Evolutionary conservation across 306 rosid genomes (phyloP), one percentile per base, ranked within the genome.

Genomic region (Rubus parviflorus): DNA sequence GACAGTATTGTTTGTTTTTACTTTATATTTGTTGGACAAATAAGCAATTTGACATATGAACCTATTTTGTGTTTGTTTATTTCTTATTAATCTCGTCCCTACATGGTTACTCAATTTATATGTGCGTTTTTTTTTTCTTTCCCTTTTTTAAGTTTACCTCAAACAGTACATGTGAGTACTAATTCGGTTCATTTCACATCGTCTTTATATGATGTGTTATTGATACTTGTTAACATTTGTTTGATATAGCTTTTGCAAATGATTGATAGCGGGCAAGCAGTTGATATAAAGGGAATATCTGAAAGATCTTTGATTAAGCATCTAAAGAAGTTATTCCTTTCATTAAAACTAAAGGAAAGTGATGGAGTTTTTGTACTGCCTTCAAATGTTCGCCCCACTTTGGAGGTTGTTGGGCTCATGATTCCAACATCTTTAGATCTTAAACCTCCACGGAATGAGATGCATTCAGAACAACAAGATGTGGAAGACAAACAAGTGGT

Each of bases 261-360:
- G 97, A 89, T 94, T 84, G 98, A 94, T 85, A 84, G 76, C 70
- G 96, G 98, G 19, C 97, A 92, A 90, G 98, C 98, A 35, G 97
- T 94, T 84, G 97, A 94, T 79, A 89, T 92, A 66, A 94, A 87
- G 77, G 97, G 93, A 49, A 86, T 94, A 80, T 92, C 98, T 43
- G 98, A 87, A 73, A 79, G 48, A 70, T 70, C 88, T 79, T 79
- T 94, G 54, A 61, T 79, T 74, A 94, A 84, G 83, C 89, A 87
- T 86, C 63, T 94, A 76, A 87, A 89, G 84, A 92, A 86, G 91
- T 78, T 92, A 17, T 94, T 94, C 71, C 81, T 74, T 79, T 86
- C 98, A 6, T 80, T 94, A 76, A 75, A 87, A 7, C 90, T 94
- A 17, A 86, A 91, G 83, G 89, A 91, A 75, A 85, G 78, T 74